Percentiles rank a stretch among this genome's conserved stretches.
These are phyloP conservation scores for Kokia cookei DNA, from an alignment of 441 rosid genomes.

Conservation along the genomic window DNA sequence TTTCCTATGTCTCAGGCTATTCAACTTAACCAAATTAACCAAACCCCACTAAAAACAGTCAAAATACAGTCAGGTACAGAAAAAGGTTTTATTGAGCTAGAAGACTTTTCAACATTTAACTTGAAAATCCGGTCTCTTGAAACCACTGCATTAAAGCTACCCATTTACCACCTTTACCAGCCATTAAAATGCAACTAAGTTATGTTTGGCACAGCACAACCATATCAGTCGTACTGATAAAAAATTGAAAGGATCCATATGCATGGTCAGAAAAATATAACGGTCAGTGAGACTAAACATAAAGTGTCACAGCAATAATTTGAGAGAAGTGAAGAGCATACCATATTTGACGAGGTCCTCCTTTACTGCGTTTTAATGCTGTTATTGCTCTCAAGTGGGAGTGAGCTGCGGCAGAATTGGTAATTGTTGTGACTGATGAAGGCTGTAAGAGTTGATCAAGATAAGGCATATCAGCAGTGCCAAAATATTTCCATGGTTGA, in stretches of 20 bases:
- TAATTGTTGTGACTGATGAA: conserved; percentile 66
- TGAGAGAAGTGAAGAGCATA: conserved; percentile 24
- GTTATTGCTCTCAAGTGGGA: conserved; percentile 87
- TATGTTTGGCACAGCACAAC: not conserved
- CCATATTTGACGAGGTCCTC: conserved; percentile 85
- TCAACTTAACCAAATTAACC: not conserved
- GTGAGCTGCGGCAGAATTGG: conserved; percentile 69
- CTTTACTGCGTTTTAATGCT: conserved; percentile 78
- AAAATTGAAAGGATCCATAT: not conserved
- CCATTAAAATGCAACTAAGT: not conserved
- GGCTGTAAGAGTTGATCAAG: conserved; percentile 95
- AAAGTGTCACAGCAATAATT: conserved; percentile 15
- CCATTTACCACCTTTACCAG: not conserved
- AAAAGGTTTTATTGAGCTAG: not conserved
- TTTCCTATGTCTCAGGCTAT: not conserved
- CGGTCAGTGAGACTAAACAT: conserved; percentile 3
- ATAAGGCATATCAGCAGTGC: conserved; percentile 89
- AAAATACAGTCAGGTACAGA: not conserved
- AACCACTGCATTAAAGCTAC: not conserved
- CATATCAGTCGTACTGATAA: not conserved
- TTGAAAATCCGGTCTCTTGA: not conserved
- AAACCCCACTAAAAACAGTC: not conserved
- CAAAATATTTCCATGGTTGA: conserved; percentile 88
- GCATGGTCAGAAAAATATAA: not conserved
- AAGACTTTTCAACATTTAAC: not conserved